Evolutionary conservation across 768 basidiomycete genomes (phyloP).

Genomic region (Amanita polypyramis): DNA sequence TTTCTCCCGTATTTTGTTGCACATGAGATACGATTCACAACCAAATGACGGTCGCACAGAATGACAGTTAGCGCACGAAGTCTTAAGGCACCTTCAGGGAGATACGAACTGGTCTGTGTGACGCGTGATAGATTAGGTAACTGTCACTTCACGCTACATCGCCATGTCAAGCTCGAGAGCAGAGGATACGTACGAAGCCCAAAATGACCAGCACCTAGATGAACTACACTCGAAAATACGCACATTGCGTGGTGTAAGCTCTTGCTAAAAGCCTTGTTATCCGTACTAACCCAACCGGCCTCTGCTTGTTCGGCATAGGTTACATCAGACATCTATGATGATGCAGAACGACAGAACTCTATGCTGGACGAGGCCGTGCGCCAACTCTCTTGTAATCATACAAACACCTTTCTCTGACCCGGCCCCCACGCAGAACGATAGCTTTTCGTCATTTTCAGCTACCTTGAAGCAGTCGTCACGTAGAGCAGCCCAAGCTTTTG

Average conservation of each 20-base stretch:
- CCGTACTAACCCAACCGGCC: background rate
- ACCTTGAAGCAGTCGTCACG: conserved; percentile 58
- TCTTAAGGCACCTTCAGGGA: background rate
- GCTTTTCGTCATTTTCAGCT: conserved; percentile 54
- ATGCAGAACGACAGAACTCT: conserved; percentile 74
- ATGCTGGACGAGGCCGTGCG: conserved; percentile 70
- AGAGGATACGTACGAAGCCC: conserved; percentile 72
- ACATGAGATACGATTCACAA: background rate
- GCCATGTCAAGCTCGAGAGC: conserved; percentile 35
- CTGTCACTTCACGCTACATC: background rate
- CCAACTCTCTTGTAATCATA: background rate
- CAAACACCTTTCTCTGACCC: background rate
- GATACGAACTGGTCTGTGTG: background rate
- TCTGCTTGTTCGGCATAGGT: conserved; percentile 34
- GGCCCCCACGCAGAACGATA: conserved; percentile 40
- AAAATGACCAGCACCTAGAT: conserved; percentile 79
- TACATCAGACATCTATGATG: conserved; percentile 81
- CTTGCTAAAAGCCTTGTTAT: background rate
- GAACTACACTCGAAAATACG: conserved; percentile 80
- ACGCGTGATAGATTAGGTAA: background rate
- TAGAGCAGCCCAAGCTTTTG: conserved; percentile 66
- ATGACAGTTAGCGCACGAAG: background rate
- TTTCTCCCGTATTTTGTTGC: background rate
- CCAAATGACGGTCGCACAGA: background rate
- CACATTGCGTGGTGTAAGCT: conserved; percentile 64